Evolutionary conservation across 2,329 filamentous ascomycete genomes (phyloP).

Genomic region (Fusarium sp.): DNA sequence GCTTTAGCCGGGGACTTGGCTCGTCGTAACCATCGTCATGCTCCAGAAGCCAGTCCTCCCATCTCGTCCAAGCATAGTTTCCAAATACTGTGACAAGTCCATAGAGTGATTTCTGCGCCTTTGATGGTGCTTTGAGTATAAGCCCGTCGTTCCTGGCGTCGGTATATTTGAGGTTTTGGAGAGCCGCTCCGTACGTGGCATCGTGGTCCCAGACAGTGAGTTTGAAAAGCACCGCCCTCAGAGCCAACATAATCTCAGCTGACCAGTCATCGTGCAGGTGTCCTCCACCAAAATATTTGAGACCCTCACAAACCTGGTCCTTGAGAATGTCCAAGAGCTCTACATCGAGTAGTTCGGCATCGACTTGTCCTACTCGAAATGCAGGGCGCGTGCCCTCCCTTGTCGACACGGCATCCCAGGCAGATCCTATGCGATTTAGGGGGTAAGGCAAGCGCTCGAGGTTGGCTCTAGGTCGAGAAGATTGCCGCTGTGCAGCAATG

Average conservation of each 20-base stretch:
- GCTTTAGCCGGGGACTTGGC: slow-evolving; percentile 58
- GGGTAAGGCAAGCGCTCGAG: slow-evolving; percentile 69
- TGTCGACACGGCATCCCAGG: slow-evolving; percentile 77
- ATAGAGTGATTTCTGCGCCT: slow-evolving; percentile 84
- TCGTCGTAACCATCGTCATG: slow-evolving; percentile 79
- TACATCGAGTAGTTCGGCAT: slow-evolving; percentile 93
- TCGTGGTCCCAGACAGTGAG: slow-evolving; percentile 96
- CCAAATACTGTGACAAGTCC: slow-evolving; percentile 88
- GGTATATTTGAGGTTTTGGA: slow-evolving; percentile 91
- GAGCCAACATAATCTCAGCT: slow-evolving; percentile 80
- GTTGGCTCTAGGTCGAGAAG: slow-evolving; percentile 62
- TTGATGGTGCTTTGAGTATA: slow-evolving; percentile 75
- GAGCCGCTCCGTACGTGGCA: slow-evolving; percentile 89
- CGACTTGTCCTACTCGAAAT: slow-evolving; percentile 94
- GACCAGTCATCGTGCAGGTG: slow-evolving; percentile 87
- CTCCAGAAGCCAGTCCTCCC: slow-evolving; percentile 85
- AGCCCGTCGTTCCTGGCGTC: slow-evolving; percentile 76
- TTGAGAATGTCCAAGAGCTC: slow-evolving; percentile 88
- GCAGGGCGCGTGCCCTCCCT: slow-evolving; percentile 83
- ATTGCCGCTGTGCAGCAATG: slow-evolving; percentile 58
- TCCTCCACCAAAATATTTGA: slow-evolving; percentile 83
- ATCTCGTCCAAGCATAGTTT: slow-evolving; percentile 89
- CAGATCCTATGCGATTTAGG: slow-evolving; percentile 65
- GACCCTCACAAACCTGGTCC: slow-evolving; percentile 83
- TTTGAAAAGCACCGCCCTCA: slow-evolving; percentile 89